These are phyloP conservation scores for Gastrolobium villosum DNA, from an alignment of 306 rosid genomes.

Conservation along the genomic window DNA sequence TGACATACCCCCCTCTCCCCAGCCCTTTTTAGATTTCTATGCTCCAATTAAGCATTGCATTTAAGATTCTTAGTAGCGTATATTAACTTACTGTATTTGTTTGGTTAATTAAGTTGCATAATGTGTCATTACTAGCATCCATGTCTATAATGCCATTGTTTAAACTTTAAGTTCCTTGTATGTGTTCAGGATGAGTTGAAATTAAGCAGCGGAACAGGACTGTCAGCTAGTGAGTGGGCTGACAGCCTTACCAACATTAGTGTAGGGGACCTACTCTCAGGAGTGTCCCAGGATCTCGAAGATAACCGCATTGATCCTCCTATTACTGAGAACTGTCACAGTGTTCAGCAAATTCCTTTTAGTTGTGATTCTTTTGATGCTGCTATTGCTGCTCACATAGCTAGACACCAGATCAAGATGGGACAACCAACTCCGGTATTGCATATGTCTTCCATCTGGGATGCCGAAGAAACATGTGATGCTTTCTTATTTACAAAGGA, in stretches of 20 bases:
- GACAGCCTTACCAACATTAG: slow-evolving; percentile 97
- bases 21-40: slow-evolving; percentile 18
- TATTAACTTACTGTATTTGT: slow-evolving; percentile 28
- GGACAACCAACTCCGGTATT: slow-evolving; percentile 66
- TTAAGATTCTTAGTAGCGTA: slow-evolving; percentile 8
- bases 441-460: slow-evolving; percentile 88
- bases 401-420: slow-evolving; percentile 74
- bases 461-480: slow-evolving; percentile 96
- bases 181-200: slow-evolving; percentile 70
- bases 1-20: neutral
- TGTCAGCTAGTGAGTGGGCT: slow-evolving; percentile 95
- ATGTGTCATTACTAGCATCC: slow-evolving; percentile 32
- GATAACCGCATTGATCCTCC: slow-evolving; percentile 60
- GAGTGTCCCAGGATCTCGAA: slow-evolving; percentile 67
- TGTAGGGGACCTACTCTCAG: slow-evolving; percentile 84
- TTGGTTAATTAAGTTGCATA: slow-evolving; percentile 37
- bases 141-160: slow-evolving; percentile 23
- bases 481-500: slow-evolving; percentile 83
- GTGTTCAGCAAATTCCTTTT: slow-evolving; percentile 83
- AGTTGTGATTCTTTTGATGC: slow-evolving; percentile 98
- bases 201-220: slow-evolving; percentile 64
- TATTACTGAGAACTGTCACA: slow-evolving; percentile 59
- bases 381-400: slow-evolving; percentile 97
- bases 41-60: slow-evolving; percentile 19
- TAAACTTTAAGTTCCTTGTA: slow-evolving; percentile 30